Base-by-base conservation (phyloP, 1,284 basidiomycete species). In the Trametes versicolor region DNA sequence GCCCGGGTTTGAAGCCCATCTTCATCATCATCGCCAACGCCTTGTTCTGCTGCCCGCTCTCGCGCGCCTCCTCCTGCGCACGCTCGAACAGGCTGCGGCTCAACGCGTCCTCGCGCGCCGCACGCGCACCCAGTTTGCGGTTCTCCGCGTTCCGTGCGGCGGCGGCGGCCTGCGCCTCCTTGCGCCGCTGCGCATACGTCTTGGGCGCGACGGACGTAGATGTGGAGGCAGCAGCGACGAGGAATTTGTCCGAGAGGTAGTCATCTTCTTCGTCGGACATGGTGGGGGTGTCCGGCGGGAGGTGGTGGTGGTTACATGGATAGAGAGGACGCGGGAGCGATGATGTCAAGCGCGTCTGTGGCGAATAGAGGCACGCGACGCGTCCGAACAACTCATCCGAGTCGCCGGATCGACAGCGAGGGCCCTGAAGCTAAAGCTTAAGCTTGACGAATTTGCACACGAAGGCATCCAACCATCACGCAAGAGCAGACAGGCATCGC, bases 21-120 rank as follows among this genome's bases (percentile, higher is more conserved):
- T 91, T 94, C 84, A 92, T 87, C 93, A 95, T 95, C 82, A 95
- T 94, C 12, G 85, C 85, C 61, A 94, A 80, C 4, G 93, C 92
- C 75, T 93, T 95, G 78, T 85, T 93, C 54, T 77, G 67, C 56
- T 71, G 65, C 23, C 76, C 80, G 1, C 70, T 71, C 58, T 75
- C 79, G 37, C 80, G 81, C 66, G 84, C 82, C 61, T 91, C 89
- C 74, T 91, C 89, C 73, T 85, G 83, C 23, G 89, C 92, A 43
- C 86, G 83, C 71, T 93, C 89, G 71, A 95, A 93, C 29, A 95
- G 84, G 78, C 89, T 94, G 75, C 85, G 91, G 72, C 81, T 84
- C 63, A 95, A 83, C 21, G 90, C 93, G 71, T 93, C 91, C 73
- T 91, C 86, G 47, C 91, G 84, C 29, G 91, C 80, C 74, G 93